Percentiles rank a stretch among this genome's conserved stretches.
Evolutionary conservation across 2,329 filamentous ascomycete species (phyloP).

Genomic region (Pseudocercospora fijiensis): DNA sequence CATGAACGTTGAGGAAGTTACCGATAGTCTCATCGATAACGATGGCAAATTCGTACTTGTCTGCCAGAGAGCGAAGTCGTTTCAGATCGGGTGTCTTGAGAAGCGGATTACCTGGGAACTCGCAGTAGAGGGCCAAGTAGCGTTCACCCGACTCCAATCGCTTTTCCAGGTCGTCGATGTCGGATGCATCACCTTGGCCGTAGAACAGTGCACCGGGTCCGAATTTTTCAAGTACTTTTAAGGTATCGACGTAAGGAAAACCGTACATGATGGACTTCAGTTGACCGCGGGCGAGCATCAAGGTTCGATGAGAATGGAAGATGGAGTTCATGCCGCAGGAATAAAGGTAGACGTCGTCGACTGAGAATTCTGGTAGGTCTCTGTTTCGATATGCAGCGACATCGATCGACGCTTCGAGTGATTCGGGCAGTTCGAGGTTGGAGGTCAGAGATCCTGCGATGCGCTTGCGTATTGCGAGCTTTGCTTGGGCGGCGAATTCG

Average conservation of each 20-base stretch:
- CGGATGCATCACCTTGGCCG: conserved; percentile 71
- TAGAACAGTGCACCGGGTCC: conserved; percentile 88
- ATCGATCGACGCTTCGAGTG: conserved; percentile 48
- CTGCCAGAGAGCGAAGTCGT: conserved; percentile 76
- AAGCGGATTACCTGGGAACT: conserved; percentile 91
- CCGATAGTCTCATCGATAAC: conserved; percentile 96
- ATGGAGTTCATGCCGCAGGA: conserved; percentile 94
- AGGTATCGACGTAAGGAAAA: conserved; percentile 96
- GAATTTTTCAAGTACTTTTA: conserved; percentile 94
- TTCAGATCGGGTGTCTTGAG: conserved; percentile 78
- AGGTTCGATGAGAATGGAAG: conserved; percentile 76
- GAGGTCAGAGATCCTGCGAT: conserved; percentile 83
- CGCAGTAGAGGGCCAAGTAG: conserved; percentile 83
- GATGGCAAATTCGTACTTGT: conserved; percentile 82
- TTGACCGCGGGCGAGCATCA: conserved; percentile 64
- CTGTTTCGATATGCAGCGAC: conserved; percentile 39
- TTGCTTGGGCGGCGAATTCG: conserved; percentile 75
- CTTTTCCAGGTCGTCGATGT: conserved; percentile 79
- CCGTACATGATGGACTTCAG: conserved; percentile 84
- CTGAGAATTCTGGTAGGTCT: conserved; percentile 63
- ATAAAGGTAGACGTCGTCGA: conserved; percentile 85
- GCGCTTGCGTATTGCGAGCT: conserved; percentile 77
- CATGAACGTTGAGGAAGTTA: conserved; percentile 93
- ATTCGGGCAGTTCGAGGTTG: conserved; percentile 65
- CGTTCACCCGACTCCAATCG: conserved; percentile 70